A percentile compares a stretch with the other conserved stretches of the same genome.
Evolutionary conservation across 768 basidiomycete genomes (phyloP).

Genomic region (Boletellus ananiceps): DNA sequence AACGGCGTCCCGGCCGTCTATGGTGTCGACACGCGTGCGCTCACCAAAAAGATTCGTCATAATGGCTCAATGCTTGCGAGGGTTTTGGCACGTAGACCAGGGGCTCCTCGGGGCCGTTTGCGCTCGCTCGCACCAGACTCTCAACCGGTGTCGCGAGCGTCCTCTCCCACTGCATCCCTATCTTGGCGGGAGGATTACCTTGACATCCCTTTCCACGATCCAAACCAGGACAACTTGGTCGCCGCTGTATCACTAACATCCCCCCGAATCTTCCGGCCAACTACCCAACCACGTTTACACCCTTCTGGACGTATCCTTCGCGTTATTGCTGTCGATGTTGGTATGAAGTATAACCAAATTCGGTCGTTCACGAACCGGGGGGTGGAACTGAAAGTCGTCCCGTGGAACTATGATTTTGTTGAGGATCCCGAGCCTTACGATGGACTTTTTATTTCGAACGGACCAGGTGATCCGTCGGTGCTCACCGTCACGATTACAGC

Average conservation of each 20-base stretch:
- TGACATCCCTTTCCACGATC: slow-evolving; percentile 80
- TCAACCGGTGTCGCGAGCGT: slow-evolving; percentile 41
- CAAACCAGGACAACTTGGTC: slow-evolving; percentile 87
- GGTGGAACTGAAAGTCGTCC: slow-evolving; percentile 93
- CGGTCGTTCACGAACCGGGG: slow-evolving; percentile 92
- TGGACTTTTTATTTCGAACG: slow-evolving; percentile 95
- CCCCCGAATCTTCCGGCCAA: slow-evolving; percentile 67
- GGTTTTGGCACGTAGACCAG: slow-evolving; percentile 61
- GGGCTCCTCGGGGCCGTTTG: slow-evolving; percentile 38
- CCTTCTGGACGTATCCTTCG: slow-evolving; percentile 78
- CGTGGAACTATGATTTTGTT: slow-evolving; percentile 94
- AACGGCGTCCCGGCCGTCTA: slow-evolving; percentile 91
- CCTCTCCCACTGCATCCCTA: slow-evolving; percentile 48
- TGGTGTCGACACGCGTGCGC: slow-evolving; percentile 92
- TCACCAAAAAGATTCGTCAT: slow-evolving; percentile 94
- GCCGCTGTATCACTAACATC: slow-evolving; percentile 74
- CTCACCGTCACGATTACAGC: slow-evolving; percentile 67
- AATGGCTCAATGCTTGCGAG: slow-evolving; percentile 91
- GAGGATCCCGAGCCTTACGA: slow-evolving; percentile 79
- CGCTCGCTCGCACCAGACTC: slow-evolving; percentile 34
- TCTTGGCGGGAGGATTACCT: slow-evolving; percentile 83
- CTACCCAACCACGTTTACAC: slow-evolving; percentile 53
- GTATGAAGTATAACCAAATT: slow-evolving; percentile 99
- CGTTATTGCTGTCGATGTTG: slow-evolving; percentile 90
- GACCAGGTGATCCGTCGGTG: slow-evolving; percentile 93